Percentiles rank a stretch among this genome's conserved stretches.
Evolutionary conservation across 2,329 filamentous ascomycete genomes (phyloP).

Genomic region (Didymella exigua): DNA sequence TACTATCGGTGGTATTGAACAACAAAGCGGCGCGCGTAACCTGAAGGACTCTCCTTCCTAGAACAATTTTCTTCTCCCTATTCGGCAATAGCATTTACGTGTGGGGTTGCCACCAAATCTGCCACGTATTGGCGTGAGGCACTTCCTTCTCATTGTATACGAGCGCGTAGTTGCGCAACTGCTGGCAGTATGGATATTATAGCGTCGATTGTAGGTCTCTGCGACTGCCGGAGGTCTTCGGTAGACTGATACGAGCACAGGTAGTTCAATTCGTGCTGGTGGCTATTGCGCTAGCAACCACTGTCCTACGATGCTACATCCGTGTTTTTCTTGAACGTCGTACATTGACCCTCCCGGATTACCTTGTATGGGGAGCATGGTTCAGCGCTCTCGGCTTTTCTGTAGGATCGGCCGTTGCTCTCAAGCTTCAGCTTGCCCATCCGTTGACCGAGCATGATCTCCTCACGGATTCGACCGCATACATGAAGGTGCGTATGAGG

Average conservation of each 20-base stretch:
- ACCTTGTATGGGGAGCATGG: constrained; percentile 30
- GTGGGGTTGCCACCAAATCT: not conserved
- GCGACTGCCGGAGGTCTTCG: not conserved
- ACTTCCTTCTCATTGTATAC: not conserved
- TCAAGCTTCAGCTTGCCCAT: constrained; percentile 24
- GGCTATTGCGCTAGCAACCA: constrained; percentile 21
- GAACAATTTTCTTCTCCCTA: not conserved
- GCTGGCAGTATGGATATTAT: constrained; percentile 13
- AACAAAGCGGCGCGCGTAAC: constrained; percentile 3
- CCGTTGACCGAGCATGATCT: constrained; percentile 23
- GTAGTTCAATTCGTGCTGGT: constrained; percentile 24
- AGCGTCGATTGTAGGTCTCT: constrained; percentile 14
- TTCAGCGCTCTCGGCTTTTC: constrained; percentile 26
- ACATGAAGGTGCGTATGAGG: constrained; percentile 17
- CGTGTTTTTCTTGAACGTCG: constrained; percentile 23
- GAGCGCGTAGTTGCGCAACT: not conserved
- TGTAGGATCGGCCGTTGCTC: constrained; percentile 23
- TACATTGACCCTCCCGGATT: constrained; percentile 24
- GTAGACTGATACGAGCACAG: constrained; percentile 10
- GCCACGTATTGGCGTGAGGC: not conserved
- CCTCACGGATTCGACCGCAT: constrained; percentile 24
- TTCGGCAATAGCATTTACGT: not conserved
- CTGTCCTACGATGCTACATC: constrained; percentile 26
- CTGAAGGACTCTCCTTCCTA: not conserved
- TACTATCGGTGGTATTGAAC: not conserved